Evolutionary conservation across 2,329 filamentous ascomycete genomes (phyloP).

Genomic region (Chrysoporthe cubensis): DNA sequence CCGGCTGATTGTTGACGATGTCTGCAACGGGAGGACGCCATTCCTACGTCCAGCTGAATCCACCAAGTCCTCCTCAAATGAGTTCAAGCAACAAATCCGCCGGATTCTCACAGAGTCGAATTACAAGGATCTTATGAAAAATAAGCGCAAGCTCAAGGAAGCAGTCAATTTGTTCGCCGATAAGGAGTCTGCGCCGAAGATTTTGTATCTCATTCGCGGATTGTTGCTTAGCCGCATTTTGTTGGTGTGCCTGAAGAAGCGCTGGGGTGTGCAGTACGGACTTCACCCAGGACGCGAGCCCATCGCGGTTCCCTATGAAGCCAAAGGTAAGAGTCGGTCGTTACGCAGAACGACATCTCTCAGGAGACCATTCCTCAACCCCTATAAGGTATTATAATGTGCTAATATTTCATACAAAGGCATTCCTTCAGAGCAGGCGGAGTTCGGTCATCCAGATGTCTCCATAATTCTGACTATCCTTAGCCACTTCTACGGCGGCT

Average conservation of each 20-base stretch:
- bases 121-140: conserved; percentile 21
- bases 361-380: too few species aligned
- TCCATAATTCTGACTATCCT: conserved; percentile 68
- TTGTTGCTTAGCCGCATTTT: conserved; percentile 65
- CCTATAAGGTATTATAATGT: too few species aligned
- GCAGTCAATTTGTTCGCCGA: conserved; percentile 39
- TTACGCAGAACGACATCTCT: not conserved
- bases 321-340: conserved; percentile 48
- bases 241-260: conserved; percentile 61
- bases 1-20: conserved; percentile 43
- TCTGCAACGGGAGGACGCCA: conserved; percentile 40
- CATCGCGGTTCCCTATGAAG: conserved; percentile 69
- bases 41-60: conserved; percentile 40
- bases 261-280: conserved; percentile 70
- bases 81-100: conserved; percentile 19
- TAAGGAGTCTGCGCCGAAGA: conserved; percentile 37
- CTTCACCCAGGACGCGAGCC: conserved; percentile 58
- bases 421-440: conserved; percentile 61
- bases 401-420: conserved; percentile 40
- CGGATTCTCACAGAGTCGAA: conserved; percentile 35
- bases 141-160: conserved; percentile 30
- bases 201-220: conserved; percentile 63
- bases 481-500: conserved; percentile 67
- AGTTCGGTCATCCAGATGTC: conserved; percentile 71
- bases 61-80: conserved; percentile 28